Conservation (phyloP, 345 rosid genomes). For the Lepidium aucheri region DNA sequence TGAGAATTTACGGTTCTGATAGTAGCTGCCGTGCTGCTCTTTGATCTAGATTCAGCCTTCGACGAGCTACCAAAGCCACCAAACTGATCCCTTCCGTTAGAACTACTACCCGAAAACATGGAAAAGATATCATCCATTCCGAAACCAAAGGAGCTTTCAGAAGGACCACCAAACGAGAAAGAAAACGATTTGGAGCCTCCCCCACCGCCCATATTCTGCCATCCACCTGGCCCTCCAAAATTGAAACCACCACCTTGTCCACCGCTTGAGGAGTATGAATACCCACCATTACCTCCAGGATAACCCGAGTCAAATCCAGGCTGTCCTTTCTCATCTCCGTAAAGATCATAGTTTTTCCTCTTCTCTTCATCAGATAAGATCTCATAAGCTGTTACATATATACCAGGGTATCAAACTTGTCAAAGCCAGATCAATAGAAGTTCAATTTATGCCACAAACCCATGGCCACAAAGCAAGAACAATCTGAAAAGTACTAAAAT, state of each 20-base stretch:
- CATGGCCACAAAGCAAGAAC: neutral
- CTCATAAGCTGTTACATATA: slow-evolving; percentile 69
- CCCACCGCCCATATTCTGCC: slow-evolving; percentile 67
- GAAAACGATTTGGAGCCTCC: slow-evolving; percentile 62
- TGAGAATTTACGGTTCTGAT: slow-evolving; percentile 42
- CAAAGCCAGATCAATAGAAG: neutral
- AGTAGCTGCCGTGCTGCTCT: slow-evolving; percentile 35
- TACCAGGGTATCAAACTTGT: neutral
- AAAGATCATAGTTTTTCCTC: slow-evolving; percentile 76
- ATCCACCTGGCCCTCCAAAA: slow-evolving; percentile 56
- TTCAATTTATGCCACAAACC: neutral
- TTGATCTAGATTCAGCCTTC: slow-evolving; percentile 38
- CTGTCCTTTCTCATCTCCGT: slow-evolving; percentile 83
- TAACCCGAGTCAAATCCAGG: slow-evolving; percentile 72
- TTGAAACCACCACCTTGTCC: slow-evolving; percentile 56
- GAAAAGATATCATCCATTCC: slow-evolving; percentile 59
- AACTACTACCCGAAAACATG: slow-evolving; percentile 45
- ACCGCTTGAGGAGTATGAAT: slow-evolving; percentile 43
- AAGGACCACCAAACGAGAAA: slow-evolving; percentile 61
- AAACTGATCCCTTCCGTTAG: slow-evolving; percentile 31
- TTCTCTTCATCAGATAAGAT: slow-evolving; percentile 83
- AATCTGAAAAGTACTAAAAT: neutral
- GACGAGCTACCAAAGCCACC: slow-evolving; percentile 59
- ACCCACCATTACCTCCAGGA: slow-evolving; percentile 54
- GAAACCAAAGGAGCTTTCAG: slow-evolving; percentile 49